Percentiles rank a stretch among this genome's conserved stretches.
phyloP scores from a whole-genome alignment of 768 basidiomycete genomes.

The Hypholoma fasciculare region DNA sequence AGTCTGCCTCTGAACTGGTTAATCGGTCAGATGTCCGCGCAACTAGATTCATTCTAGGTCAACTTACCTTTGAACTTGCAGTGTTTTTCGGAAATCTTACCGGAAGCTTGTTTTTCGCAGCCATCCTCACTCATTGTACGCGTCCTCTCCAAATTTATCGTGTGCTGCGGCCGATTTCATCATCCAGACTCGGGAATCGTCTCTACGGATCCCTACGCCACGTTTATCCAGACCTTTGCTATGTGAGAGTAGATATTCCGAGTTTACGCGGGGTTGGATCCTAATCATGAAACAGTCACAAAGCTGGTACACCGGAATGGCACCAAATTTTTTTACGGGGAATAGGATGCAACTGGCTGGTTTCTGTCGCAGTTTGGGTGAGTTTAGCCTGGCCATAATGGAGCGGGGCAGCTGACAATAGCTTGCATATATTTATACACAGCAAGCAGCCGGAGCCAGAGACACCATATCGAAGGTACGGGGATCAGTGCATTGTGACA shows the following conservation, averaged over 20 bases:
- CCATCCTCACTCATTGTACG: conserved; percentile 65
- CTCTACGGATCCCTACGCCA: conserved; percentile 55
- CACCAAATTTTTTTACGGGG: conserved; percentile 73
- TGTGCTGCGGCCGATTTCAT: background rate
- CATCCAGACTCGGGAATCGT: conserved; percentile 59
- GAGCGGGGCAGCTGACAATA: background rate
- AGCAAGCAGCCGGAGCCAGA: conserved; percentile 71
- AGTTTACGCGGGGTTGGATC: too few relatives aligned
- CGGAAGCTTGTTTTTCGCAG: conserved; percentile 71
- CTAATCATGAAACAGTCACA: conserved; percentile 40
- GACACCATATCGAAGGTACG: conserved; percentile 69
- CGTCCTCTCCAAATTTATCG: background rate
- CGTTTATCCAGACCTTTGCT: conserved; percentile 53
- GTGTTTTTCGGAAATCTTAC: conserved; percentile 70
- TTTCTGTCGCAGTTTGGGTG: conserved; percentile 74
- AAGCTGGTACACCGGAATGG: conserved; percentile 67
- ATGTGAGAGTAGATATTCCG: conserved; percentile 41
- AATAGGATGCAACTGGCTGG: conserved; percentile 79
- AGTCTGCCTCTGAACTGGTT: conserved; percentile 66
- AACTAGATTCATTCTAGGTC: background rate
- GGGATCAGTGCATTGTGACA: background rate
- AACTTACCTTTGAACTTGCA: conserved; percentile 23
- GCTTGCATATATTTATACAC: conserved; percentile 1
- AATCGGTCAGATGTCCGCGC: conserved; percentile 43
- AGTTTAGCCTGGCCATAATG: conserved; percentile 20